A percentile compares a stretch with the other conserved stretches of the same genome.
phyloP scores from a whole-genome alignment of 257 asterid species.

The Apocynum venetum region DNA sequence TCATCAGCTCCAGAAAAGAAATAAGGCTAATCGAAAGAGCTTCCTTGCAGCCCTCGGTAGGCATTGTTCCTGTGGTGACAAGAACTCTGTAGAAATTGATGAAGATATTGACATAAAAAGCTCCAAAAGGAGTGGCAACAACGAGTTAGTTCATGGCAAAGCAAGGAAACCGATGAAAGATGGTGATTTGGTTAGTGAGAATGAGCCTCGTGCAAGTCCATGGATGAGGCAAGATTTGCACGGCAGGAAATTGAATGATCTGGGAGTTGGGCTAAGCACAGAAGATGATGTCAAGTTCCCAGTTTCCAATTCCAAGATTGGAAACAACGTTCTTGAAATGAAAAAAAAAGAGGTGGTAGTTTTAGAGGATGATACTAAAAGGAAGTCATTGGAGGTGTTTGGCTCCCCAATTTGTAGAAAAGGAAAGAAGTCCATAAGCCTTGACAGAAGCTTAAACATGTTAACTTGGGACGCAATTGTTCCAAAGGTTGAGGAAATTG shows the following conservation, averaged over 20 bases:
- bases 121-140: conserved; percentile 13
- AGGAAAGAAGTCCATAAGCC: conserved; percentile 22
- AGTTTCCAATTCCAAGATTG: conserved; percentile 21
- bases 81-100: conserved; percentile 43
- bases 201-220: conserved; percentile 5
- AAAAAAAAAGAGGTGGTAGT: conserved; percentile 24
- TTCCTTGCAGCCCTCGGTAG: conserved; percentile 58
- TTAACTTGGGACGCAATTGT: conserved; percentile 63
- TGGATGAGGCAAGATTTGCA: conserved; percentile 21
- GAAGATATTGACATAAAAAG: conserved; percentile 15
- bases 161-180: conserved; percentile 14
- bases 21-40: conserved; percentile 31
- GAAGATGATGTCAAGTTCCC: conserved; percentile 27
- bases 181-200: conserved; percentile 1
- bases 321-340: conserved; percentile 12
- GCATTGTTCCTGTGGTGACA: conserved; percentile 55
- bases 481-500: conserved; percentile 30
- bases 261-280: conserved; percentile 12
- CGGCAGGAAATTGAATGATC: conserved; percentile 22
- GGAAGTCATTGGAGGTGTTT: conserved; percentile 37
- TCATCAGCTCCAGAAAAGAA: conserved; percentile 28
- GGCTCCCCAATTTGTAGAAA: conserved; percentile 30
- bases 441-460: conserved; percentile 39
- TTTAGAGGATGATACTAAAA: conserved; percentile 19
- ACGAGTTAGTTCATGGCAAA: conserved; percentile 17